These are phyloP conservation scores for Beta vulgaris DNA, from an alignment of 148 eudicot species.

Conservation along the genomic window DNA sequence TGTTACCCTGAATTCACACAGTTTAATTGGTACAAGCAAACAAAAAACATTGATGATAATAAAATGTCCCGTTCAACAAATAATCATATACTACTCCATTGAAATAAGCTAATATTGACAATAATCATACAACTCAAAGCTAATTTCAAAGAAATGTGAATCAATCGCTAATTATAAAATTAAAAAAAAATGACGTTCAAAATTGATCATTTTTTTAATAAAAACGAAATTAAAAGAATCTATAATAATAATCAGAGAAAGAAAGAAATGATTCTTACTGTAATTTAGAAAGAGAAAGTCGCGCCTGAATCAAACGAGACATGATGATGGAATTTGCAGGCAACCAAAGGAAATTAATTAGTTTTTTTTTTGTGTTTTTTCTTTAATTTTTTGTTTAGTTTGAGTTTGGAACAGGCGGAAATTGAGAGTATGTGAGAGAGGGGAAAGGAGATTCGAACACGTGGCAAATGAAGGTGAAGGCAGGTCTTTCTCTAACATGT, in stretches of 20 bases:
- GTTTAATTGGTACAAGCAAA: background rate
- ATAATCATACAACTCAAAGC: background rate
- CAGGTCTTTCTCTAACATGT: constrained; percentile 16
- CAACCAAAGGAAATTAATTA: background rate
- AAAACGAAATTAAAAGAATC: background rate
- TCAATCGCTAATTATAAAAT: background rate
- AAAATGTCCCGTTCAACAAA: background rate
- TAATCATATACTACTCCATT: background rate
- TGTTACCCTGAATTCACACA: too few relatives aligned
- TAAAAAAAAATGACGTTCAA: background rate
- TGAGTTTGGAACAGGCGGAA: background rate
- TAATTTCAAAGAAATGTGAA: background rate
- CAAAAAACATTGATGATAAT: background rate
- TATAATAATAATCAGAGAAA: background rate
- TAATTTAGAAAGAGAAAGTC: constrained; percentile 36
- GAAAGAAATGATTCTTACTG: constrained; percentile 28
- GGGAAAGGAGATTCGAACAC: background rate
- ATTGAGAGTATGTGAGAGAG: background rate
- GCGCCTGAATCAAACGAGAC: constrained; percentile 53
- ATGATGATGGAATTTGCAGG: constrained; percentile 19
- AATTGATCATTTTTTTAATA: background rate
- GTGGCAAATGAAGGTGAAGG: constrained; percentile 12
- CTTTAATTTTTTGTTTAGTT: background rate
- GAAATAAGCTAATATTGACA: background rate
- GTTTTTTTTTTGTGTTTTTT: background rate